These are phyloP conservation scores for Heliamphora pulchella DNA, from an alignment of 179 eudicot species.

Conservation along the genomic window DNA sequence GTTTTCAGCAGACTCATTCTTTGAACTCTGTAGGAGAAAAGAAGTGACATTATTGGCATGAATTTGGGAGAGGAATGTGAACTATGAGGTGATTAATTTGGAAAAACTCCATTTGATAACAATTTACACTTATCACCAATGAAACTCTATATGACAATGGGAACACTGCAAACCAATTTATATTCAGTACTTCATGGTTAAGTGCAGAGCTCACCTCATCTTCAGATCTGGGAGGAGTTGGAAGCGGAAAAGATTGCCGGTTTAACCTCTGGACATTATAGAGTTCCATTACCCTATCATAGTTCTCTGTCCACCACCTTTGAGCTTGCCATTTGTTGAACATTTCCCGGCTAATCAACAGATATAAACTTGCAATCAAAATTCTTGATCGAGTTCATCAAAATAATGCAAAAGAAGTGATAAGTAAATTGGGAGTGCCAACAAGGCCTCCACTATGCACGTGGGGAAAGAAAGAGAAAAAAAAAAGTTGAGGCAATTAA, in stretches of 20 bases:
- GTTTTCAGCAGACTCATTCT: conserved; percentile 58
- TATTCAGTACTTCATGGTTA: background rate
- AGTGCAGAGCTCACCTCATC: conserved; percentile 51
- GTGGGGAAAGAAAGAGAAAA: background rate
- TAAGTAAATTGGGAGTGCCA: background rate
- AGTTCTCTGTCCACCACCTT: conserved; percentile 97
- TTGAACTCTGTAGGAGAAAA: conserved; percentile 28
- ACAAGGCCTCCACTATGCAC: background rate
- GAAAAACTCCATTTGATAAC: background rate
- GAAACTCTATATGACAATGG: too few relatives aligned
- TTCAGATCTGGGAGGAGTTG: conserved; percentile 73
- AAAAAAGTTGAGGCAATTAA: too few relatives aligned
- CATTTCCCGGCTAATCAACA: conserved; percentile 68
- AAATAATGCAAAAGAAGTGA: background rate
- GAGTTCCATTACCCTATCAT: conserved; percentile 86
- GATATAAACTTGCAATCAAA: conserved; percentile 7
- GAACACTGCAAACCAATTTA: background rate
- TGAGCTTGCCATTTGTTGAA: conserved; percentile 99
- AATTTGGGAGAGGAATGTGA: too few relatives aligned
- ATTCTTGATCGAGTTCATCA: background rate
- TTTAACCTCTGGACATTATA: conserved; percentile 85
- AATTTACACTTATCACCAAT: too few relatives aligned
- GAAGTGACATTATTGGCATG: background rate
- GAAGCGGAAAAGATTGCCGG: conserved; percentile 51
- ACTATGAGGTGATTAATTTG: too few relatives aligned